These are phyloP conservation scores for Cryptococcus sp. DNA, from an alignment of 1,284 basidiomycete species.

Conservation along the genomic window DNA sequence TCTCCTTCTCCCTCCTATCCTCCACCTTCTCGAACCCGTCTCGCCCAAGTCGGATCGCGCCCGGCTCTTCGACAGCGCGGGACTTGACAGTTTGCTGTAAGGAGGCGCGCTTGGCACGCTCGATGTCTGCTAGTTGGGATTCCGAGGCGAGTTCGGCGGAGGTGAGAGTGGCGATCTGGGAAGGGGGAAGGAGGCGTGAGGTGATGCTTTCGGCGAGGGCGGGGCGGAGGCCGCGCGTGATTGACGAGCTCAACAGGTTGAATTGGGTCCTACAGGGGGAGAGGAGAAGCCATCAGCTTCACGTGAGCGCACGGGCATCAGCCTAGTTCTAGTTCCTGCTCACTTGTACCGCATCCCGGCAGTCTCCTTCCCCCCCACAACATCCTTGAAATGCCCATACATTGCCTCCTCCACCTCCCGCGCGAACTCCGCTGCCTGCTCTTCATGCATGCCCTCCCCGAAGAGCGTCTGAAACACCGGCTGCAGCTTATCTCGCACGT, in stretches of 20 bases:
- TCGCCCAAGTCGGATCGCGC: constrained; percentile 30
- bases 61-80: constrained; percentile 17
- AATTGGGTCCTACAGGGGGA: constrained; percentile 36
- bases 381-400: constrained; percentile 36
- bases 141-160: constrained; percentile 38
- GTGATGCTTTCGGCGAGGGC: constrained; percentile 26
- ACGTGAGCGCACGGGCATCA: no score
- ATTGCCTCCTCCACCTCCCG: constrained; percentile 32
- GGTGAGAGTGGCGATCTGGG: constrained; percentile 34
- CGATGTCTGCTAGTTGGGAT: constrained; percentile 34
- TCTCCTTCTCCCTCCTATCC: constrained; percentile 27
- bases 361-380: constrained; percentile 33
- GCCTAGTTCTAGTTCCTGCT: no score
- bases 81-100: constrained; percentile 38
- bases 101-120: constrained; percentile 28
- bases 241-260: constrained; percentile 34
- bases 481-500: constrained; percentile 34
- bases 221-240: constrained; percentile 29
- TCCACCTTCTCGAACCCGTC: constrained; percentile 43
- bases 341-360: constrained; percentile 44
- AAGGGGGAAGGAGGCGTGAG: constrained; percentile 16
- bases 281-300: background rate
- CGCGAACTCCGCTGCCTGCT: constrained; percentile 21
- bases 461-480: constrained; percentile 25
- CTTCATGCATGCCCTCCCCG: constrained; percentile 19